These are phyloP conservation scores for Ganoderma lucidum DNA, from an alignment of 1,284 basidiomycete species.

Conservation along the genomic window DNA sequence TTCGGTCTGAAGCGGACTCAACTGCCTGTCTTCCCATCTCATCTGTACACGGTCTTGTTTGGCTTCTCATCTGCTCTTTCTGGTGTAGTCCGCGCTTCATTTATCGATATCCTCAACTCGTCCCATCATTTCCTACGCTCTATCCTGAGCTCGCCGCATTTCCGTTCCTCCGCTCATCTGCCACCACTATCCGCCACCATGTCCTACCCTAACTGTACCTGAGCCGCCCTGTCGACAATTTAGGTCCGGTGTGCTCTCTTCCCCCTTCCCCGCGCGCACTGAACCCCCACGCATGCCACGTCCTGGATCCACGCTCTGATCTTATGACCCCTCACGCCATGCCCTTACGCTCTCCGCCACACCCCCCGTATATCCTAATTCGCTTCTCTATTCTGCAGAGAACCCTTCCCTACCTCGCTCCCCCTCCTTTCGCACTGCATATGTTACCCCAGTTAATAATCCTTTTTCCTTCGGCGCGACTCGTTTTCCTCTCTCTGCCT, in stretches of 20 bases:
- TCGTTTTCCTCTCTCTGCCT: constrained; percentile 14
- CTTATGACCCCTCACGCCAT: constrained; percentile 28
- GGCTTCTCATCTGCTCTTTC: constrained; percentile 17
- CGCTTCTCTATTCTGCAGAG: constrained; percentile 24
- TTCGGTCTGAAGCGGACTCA: constrained; percentile 13
- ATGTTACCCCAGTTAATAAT: constrained; percentile 23
- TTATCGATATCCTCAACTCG: constrained; percentile 27
- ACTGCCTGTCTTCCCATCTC: constrained; percentile 22
- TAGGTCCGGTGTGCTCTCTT: constrained; percentile 2
- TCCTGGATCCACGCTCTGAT: constrained; percentile 24
- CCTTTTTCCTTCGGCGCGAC: constrained; percentile 1
- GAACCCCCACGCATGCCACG: constrained; percentile 26
- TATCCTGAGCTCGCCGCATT: constrained; percentile 9
- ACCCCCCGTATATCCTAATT: constrained; percentile 15
- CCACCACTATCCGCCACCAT: constrained; percentile 6
- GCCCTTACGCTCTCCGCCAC: constrained; percentile 26
- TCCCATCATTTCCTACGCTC: constrained; percentile 12
- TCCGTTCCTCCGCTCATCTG: constrained; percentile 5
- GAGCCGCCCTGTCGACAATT: constrained; percentile 13
- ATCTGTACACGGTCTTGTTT: constrained; percentile 32
- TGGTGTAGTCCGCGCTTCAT: constrained; percentile 34
- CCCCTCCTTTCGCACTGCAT: constrained; percentile 8
- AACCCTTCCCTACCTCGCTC: constrained; percentile 5
- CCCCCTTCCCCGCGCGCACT: constrained; percentile 10
- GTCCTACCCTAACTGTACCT: constrained; percentile 20